Conservation (phyloP, 1,284 basidiomycete genomes). For the Schizophyllum amplum region DNA sequence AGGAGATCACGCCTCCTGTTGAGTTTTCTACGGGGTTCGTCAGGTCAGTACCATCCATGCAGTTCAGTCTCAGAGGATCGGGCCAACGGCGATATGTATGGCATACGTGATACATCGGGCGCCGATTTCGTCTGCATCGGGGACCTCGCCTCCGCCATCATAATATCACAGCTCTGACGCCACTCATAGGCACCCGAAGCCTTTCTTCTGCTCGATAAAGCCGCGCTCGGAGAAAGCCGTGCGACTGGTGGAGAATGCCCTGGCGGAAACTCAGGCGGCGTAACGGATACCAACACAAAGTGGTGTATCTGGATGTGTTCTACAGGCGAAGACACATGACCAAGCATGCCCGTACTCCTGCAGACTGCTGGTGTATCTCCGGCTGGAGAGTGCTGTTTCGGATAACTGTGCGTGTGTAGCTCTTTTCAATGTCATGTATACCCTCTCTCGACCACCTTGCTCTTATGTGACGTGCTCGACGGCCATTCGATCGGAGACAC, state of each 20-base stretch:
- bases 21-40: not conserved
- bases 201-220: slow-evolving; percentile 37
- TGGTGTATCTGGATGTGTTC: no score
- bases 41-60: not conserved
- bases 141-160: no score
- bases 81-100: not conserved
- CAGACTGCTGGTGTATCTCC: no score
- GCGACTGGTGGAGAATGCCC: slow-evolving; percentile 23
- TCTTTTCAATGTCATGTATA: no score
- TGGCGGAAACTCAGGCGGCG: not conserved
- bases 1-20: not conserved
- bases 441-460: no score
- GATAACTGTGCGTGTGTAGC: no score
- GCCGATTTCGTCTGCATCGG: not conserved
- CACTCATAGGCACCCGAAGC: slow-evolving; percentile 31
- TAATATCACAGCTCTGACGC: not conserved
- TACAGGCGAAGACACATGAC: no score
- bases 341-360: no score
- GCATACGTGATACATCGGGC: not conserved
- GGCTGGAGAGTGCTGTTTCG: no score
- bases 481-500: no score
- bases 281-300: no score
- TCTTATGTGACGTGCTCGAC: no score
- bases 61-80: not conserved
- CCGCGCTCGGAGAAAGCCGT: slow-evolving; percentile 41